These are phyloP conservation scores for Linum tenue DNA, from an alignment of 345 rosid species.

Conservation along the genomic window DNA sequence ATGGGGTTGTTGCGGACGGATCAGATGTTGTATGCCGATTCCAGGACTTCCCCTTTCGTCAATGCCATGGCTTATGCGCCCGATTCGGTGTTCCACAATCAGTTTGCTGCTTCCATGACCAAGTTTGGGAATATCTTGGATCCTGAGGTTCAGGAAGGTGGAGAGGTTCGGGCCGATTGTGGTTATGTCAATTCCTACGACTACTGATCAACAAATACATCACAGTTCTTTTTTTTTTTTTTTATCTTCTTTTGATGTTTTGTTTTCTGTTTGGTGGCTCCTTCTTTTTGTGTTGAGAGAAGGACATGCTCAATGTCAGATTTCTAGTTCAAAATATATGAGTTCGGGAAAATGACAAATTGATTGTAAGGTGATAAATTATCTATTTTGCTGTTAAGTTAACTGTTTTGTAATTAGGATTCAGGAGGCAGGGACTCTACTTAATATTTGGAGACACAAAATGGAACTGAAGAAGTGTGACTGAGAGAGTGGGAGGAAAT, in stretches of 20 bases:
- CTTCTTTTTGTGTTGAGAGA: too few relatives aligned
- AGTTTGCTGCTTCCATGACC: conserved; percentile 41
- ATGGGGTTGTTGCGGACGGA: conserved; percentile 40
- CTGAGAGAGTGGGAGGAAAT: too few relatives aligned
- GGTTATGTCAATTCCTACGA: conserved; percentile 14
- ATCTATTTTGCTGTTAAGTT: too few relatives aligned
- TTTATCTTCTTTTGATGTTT: neutral
- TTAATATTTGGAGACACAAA: too few relatives aligned
- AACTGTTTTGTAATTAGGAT: too few relatives aligned
- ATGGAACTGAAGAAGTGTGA: too few relatives aligned
- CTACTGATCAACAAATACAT: too few relatives aligned
- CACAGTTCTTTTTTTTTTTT: neutral
- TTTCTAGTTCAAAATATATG: too few relatives aligned
- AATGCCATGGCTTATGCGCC: conserved; percentile 24
- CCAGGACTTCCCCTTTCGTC: conserved; percentile 35
- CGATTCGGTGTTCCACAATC: conserved; percentile 19
- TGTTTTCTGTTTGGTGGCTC: neutral
- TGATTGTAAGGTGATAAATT: too few relatives aligned
- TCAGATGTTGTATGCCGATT: conserved; percentile 27
- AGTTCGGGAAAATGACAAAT: too few relatives aligned
- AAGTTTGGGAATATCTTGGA: conserved; percentile 37
- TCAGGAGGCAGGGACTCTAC: too few relatives aligned
- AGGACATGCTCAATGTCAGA: too few relatives aligned
- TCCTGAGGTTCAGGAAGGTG: conserved; percentile 24
- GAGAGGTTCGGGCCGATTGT: conserved; percentile 42